phyloP scores from a whole-genome alignment of 176 grass and related monocot species.

The Eleusine indica region DNA sequence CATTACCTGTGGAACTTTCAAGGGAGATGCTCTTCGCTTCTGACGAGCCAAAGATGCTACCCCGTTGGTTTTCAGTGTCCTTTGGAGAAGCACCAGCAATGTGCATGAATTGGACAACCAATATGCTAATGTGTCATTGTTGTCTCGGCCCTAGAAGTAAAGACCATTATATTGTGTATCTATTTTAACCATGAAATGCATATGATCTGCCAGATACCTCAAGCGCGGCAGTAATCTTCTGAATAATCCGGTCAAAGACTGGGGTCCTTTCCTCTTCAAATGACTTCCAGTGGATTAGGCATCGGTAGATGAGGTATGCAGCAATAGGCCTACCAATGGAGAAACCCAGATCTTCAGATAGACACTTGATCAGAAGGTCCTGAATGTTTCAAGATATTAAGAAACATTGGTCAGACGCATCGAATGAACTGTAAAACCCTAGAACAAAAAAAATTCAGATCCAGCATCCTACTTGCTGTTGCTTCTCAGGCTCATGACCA shows the following conservation, averaged over 20 bases:
- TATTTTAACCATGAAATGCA: background rate
- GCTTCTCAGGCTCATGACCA: slow-evolving; percentile 52
- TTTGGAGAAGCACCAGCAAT: slow-evolving; percentile 62
- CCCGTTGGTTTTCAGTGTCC: slow-evolving; percentile 55
- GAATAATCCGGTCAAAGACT: slow-evolving; percentile 66
- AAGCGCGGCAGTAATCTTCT: slow-evolving; percentile 53
- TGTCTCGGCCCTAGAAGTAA: slow-evolving; percentile 45
- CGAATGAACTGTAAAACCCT: background rate
- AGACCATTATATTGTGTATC: slow-evolving; percentile 1
- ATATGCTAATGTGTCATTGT: slow-evolving; percentile 59
- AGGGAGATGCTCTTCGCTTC: slow-evolving; percentile 49
- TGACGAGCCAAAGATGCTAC: slow-evolving; percentile 53
- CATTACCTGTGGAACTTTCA: slow-evolving; percentile 45
- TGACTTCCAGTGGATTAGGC: slow-evolving; percentile 68
- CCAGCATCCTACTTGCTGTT: slow-evolving; percentile 50
- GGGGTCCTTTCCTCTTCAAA: slow-evolving; percentile 63
- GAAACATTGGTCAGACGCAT: background rate
- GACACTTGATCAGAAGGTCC: slow-evolving; percentile 73
- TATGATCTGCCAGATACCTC: slow-evolving; percentile 43
- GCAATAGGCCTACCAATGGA: slow-evolving; percentile 56
- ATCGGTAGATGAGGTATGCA: slow-evolving; percentile 59
- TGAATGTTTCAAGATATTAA: slow-evolving; percentile 20
- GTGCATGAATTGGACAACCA: slow-evolving; percentile 78
- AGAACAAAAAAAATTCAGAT: slow-evolving; percentile 16
- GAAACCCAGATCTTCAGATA: slow-evolving; percentile 74